Conservation (phyloP, 1,139 yeast species). For the Yamadazyma sp. region DNA sequence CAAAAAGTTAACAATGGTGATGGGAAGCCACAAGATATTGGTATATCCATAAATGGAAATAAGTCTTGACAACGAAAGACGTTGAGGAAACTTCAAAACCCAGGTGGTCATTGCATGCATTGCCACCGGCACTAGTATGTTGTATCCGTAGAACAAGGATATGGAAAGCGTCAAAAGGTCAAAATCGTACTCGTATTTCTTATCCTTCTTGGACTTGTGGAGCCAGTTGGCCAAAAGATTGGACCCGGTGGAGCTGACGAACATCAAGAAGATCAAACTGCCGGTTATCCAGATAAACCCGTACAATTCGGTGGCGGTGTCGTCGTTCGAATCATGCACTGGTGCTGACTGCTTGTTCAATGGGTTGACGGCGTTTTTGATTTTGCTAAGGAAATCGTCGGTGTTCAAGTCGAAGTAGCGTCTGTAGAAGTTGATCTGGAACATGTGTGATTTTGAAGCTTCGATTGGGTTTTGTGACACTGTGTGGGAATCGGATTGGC, state of each 20-base stretch:
- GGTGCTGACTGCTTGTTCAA: conserved; percentile 26
- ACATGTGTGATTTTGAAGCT: conserved; percentile 38
- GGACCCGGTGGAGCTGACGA: conserved; percentile 66
- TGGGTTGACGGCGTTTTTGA: conserved; percentile 48
- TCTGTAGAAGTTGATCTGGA: conserved; percentile 57
- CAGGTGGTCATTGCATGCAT: conserved; percentile 50
- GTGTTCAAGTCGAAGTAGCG: conserved; percentile 66
- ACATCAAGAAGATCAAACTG: conserved; percentile 68
- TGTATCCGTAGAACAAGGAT: conserved; percentile 69
- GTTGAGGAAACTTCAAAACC: conserved; percentile 41
- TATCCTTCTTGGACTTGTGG: conserved; percentile 33
- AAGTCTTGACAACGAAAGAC: conserved; percentile 40
- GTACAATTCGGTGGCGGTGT: conserved; percentile 59
- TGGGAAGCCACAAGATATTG: conserved; percentile 76
- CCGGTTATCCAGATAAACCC: conserved; percentile 88
- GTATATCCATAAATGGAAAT: conserved; percentile 77
- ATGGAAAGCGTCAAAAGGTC: conserved; percentile 66
- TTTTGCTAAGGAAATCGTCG: conserved; percentile 50
- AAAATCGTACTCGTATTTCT: conserved; percentile 57
- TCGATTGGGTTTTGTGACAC: conserved; percentile 19
- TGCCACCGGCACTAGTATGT: conserved; percentile 57
- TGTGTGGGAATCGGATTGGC: conserved; percentile 13
- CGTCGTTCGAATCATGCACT: conserved; percentile 19
- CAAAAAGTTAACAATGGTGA: conserved; percentile 56
- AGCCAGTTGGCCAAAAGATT: conserved; percentile 48